A percentile compares a stretch with the other conserved stretches of the same genome.
phyloP scores from a whole-genome alignment of 768 basidiomycete species.

The Amanita pallidorosea region DNA sequence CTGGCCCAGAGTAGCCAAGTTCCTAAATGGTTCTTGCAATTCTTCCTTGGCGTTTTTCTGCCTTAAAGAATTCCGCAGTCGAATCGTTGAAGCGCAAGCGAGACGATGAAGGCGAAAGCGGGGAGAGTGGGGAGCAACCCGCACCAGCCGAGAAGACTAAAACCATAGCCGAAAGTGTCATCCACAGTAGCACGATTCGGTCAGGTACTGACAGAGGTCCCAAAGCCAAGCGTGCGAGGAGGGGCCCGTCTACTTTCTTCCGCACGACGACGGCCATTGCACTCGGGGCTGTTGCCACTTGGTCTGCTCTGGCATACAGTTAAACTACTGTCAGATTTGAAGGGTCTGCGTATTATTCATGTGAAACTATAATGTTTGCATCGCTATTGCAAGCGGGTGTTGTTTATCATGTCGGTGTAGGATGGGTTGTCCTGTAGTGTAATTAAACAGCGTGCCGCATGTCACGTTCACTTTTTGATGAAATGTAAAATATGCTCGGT shows the following conservation, averaged over 20 bases:
- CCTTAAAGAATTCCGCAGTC: conserved; percentile 15
- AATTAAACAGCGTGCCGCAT: not conserved
- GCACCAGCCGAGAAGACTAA: not conserved
- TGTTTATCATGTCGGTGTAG: not conserved
- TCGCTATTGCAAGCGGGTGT: not conserved
- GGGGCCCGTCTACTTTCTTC: conserved; percentile 30
- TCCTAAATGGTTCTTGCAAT: not conserved
- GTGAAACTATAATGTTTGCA: not conserved
- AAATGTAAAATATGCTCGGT: not conserved
- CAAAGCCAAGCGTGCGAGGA: conserved; percentile 35
- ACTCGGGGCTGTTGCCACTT: conserved; percentile 60
- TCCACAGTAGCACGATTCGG: not conserved
- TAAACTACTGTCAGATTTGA: conserved; percentile 15
- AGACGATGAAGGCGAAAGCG: conserved; percentile 21
- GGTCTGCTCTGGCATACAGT: conserved; percentile 63
- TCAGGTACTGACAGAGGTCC: conserved; percentile 10
- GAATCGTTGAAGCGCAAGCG: conserved; percentile 58
- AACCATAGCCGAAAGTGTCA: conserved; percentile 6
- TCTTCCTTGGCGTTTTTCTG: conserved; percentile 7
- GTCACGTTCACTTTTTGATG: not conserved
- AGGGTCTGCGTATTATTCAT: not conserved
- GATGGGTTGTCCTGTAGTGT: not conserved
- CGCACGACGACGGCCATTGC: conserved; percentile 55
- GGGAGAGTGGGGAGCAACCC: conserved; percentile 7
- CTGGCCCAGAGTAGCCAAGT: conserved; percentile 14